Evolutionary conservation across 192 early-diverging fungal species (phyloP).

Genomic region (Gryganskiella cystojenkinii): DNA sequence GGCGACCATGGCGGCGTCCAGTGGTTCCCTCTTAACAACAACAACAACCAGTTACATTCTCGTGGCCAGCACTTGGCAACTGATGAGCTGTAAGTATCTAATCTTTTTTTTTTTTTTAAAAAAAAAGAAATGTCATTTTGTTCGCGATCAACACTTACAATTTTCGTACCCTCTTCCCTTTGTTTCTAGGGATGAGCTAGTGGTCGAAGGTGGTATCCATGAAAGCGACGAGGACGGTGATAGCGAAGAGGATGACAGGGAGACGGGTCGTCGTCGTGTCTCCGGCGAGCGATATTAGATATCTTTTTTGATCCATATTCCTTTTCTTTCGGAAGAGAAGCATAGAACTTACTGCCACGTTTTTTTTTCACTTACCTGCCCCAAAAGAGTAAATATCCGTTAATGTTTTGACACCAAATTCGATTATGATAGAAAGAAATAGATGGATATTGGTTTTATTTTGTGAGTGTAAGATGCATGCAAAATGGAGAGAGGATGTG

Average conservation of each 20-base stretch:
- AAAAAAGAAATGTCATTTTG: not conserved
- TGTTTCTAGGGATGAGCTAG: constrained; percentile 58
- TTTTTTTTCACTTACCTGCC: not conserved
- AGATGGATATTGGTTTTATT: too few relatives aligned
- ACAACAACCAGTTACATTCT: not conserved
- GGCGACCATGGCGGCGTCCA: constrained; percentile 26
- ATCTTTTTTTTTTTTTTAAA: not conserved
- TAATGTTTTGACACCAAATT: not conserved
- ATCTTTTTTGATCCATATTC: too few relatives aligned
- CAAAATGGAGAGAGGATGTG: too few relatives aligned
- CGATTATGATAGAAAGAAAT: not conserved
- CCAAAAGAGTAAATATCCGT: not conserved
- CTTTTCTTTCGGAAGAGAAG: too few relatives aligned
- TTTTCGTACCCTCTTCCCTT: not conserved
- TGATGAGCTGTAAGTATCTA: constrained; percentile 40
- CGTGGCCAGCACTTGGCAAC: constrained; percentile 28
- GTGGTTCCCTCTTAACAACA: constrained; percentile 30
- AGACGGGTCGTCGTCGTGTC: not conserved
- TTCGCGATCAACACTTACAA: not conserved
- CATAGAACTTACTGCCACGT: too few relatives aligned
- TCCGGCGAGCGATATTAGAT: not conserved
- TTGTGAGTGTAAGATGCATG: too few relatives aligned
- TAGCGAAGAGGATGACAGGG: constrained; percentile 14
- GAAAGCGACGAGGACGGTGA: constrained; percentile 51
- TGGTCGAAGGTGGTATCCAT: constrained; percentile 55